Conservation (phyloP, 805 yeast species). For the Saturnispora besseyi region DNA sequence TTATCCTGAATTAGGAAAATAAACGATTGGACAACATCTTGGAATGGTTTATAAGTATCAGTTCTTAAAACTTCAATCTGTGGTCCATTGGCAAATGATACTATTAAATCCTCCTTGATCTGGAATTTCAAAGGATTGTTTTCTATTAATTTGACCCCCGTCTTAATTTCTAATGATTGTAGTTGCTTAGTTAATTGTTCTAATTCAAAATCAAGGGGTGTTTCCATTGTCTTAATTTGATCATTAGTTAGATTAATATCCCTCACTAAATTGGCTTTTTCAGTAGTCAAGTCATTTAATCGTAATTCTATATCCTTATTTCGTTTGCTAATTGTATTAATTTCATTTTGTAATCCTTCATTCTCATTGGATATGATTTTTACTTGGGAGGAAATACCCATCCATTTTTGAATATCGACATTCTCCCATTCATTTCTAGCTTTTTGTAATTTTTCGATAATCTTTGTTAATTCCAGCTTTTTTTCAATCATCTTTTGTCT, state of each 20-base stretch:
- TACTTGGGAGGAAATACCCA: neutral
- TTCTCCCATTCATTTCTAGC: slow-evolving; percentile 10
- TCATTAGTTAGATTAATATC: slow-evolving; percentile 6
- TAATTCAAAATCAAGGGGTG: slow-evolving; percentile 17
- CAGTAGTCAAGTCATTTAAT: slow-evolving; percentile 1
- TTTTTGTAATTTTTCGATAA: slow-evolving; percentile 10
- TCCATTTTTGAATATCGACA: slow-evolving; percentile 8
- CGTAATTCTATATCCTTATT: neutral
- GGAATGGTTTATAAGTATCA: slow-evolving; percentile 6
- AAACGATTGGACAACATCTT: neutral
- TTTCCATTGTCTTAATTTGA: neutral
- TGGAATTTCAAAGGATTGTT: neutral
- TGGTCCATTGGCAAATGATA: neutral
- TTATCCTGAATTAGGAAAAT: neutral
- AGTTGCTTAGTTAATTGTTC: slow-evolving; percentile 10
- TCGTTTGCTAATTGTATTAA: neutral
- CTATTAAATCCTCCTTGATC: slow-evolving; percentile 1
- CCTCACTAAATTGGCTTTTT: neutral
- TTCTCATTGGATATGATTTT: neutral
- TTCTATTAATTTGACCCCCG: neutral
- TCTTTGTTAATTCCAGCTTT: slow-evolving; percentile 16
- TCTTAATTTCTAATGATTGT: neutral
- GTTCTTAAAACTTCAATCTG: neutral
- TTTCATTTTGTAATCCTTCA: neutral
- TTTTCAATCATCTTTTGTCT: slow-evolving; percentile 19